Percentiles rank a stretch among this genome's conserved stretches.
phyloP scores from a whole-genome alignment of 1,284 basidiomycete genomes.

The Agaricales sp. region DNA sequence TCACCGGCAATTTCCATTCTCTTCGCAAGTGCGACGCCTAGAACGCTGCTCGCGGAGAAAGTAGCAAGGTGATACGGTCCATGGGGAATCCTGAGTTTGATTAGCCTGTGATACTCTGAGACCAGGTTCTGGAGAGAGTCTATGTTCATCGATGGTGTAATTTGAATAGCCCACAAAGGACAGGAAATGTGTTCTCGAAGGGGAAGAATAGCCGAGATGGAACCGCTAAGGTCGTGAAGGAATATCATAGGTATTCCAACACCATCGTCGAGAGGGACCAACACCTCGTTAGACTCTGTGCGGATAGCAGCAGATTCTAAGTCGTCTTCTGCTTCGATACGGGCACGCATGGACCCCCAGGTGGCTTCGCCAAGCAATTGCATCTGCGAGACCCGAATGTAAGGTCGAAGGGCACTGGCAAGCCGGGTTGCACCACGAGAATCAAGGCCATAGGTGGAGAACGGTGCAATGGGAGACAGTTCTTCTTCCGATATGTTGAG shows the following conservation, averaged over 20 bases:
- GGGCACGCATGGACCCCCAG: neutral
- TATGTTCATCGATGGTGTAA: neutral
- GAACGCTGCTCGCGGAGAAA: constrained; percentile 11
- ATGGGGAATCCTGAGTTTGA: constrained; percentile 1
- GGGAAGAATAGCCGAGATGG: neutral
- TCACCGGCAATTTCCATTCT: constrained; percentile 12
- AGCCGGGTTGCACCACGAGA: constrained; percentile 27
- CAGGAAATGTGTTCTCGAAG: neutral
- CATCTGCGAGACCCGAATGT: constrained; percentile 6
- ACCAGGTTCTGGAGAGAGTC: neutral
- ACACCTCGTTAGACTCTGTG: neutral
- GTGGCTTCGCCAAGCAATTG: constrained; percentile 10
- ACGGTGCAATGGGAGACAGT: constrained; percentile 12
- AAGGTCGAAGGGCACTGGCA: constrained; percentile 14
- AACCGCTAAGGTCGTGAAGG: neutral
- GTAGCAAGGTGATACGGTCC: constrained; percentile 14
- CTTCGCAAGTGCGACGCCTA: constrained; percentile 8
- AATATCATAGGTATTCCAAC: neutral
- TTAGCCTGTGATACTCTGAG: neutral
- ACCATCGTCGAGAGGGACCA: neutral
- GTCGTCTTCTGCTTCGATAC: neutral
- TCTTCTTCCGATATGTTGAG: neutral
- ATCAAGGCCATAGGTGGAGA: constrained; percentile 31
- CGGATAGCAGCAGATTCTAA: too few species aligned
- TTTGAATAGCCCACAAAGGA: neutral